phyloP scores from a whole-genome alignment of 148 eudicot species.

The Vaccinium myrtillus region DNA sequence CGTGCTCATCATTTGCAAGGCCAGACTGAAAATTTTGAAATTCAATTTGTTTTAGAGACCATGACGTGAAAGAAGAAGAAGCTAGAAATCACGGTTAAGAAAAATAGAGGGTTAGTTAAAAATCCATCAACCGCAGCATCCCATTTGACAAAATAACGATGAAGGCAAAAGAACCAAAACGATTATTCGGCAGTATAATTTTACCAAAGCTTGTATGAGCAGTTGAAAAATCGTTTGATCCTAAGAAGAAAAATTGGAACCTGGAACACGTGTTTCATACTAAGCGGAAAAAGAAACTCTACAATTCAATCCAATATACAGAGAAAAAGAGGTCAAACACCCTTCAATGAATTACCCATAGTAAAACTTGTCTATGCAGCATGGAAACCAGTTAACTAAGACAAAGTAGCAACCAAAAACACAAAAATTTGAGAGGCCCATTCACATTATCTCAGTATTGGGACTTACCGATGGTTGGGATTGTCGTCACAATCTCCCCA shows the following conservation, averaged over 20 bases:
- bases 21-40: background rate
- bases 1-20: background rate
- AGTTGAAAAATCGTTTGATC: background rate
- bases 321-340: background rate
- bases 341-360: background rate
- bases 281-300: background rate
- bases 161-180: background rate
- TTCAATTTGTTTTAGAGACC: background rate
- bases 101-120: background rate
- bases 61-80: background rate
- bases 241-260: no score
- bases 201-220: background rate
- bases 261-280: background rate
- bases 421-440: background rate
- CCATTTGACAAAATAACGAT: background rate
- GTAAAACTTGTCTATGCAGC: background rate
- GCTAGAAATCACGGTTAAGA: background rate
- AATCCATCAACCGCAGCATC: background rate
- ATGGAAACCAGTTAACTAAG: background rate
- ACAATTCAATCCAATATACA: background rate
- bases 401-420: background rate
- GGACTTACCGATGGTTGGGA: slow-evolving; percentile 66
- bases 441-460: background rate
- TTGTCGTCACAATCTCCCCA: slow-evolving; percentile 70
- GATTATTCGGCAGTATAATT: background rate